These are phyloP conservation scores for Porphyra umbilicalis DNA, from an alignment of 31 red algal species.

Conservation along the genomic window DNA sequence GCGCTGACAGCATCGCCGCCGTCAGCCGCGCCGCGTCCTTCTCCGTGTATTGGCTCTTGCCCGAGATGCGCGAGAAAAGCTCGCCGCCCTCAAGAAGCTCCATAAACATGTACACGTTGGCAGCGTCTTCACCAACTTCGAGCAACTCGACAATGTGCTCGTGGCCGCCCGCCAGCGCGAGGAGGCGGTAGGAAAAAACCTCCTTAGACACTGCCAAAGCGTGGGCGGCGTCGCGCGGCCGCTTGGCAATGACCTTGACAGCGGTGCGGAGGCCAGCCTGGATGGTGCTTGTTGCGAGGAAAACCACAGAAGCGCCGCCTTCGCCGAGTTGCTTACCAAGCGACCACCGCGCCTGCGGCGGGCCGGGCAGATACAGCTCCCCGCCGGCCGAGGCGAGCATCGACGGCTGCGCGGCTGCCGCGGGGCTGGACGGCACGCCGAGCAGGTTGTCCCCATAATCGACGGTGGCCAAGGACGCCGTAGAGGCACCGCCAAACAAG, in stretches of 20 bases:
- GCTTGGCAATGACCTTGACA: slow-evolving; percentile 68
- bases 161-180: slow-evolving; percentile 55
- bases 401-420: not conserved
- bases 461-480: not conserved
- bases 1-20: slow-evolving; percentile 69
- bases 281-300: slow-evolving; percentile 27
- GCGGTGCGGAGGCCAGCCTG: slow-evolving; percentile 28
- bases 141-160: slow-evolving; percentile 69
- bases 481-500: not conserved
- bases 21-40: slow-evolving; percentile 57
- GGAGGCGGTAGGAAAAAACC: slow-evolving; percentile 59
- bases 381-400: slow-evolving; percentile 26
- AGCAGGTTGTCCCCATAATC: not conserved
- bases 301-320: slow-evolving; percentile 42
- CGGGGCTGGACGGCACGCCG: not conserved
- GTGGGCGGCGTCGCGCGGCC: slow-evolving; percentile 26
- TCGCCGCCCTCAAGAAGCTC: slow-evolving; percentile 77
- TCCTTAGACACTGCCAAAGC: slow-evolving; percentile 51
- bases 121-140: slow-evolving; percentile 73
- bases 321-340: slow-evolving; percentile 47
- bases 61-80: slow-evolving; percentile 76
- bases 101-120: slow-evolving; percentile 83
- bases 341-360: slow-evolving; percentile 32
- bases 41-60: slow-evolving; percentile 68
- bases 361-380: slow-evolving; percentile 28